Percentiles rank a stretch among this genome's conserved stretches.
These are phyloP conservation scores for Limnanthes douglasii DNA, from an alignment of 345 rosid genomes.

Conservation along the genomic window DNA sequence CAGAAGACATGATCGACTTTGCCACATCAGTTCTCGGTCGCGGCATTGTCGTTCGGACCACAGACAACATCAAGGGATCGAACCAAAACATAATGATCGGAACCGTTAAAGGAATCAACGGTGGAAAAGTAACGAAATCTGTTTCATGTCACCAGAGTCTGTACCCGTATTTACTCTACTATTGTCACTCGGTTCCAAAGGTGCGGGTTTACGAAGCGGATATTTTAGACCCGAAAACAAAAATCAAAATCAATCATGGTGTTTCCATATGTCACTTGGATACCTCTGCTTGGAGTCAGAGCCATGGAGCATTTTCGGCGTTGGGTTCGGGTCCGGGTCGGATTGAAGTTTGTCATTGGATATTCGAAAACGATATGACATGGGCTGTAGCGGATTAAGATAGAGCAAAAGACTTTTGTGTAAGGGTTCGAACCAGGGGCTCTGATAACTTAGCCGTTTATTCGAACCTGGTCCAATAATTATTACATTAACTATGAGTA, in stretches of 20 bases:
- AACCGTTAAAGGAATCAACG: constrained; percentile 37
- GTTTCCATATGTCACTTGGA: constrained; percentile 80
- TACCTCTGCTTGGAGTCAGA: constrained; percentile 68
- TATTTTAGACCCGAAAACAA: constrained; percentile 30
- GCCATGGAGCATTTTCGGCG: constrained; percentile 64
- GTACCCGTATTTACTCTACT: constrained; percentile 67
- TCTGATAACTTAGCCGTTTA: too few species aligned
- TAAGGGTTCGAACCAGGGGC: too few species aligned
- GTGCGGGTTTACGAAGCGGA: constrained; percentile 81
- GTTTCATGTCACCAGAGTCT: constrained; percentile 87
- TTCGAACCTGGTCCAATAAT: too few species aligned
- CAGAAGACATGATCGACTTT: constrained; percentile 85
- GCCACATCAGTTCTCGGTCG: constrained; percentile 58
- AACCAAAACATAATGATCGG: constrained; percentile 40
- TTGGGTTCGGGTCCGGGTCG: constrained; percentile 65
- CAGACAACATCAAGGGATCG: constrained; percentile 44
- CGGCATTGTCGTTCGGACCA: constrained; percentile 35
- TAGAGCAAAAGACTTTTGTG: too few species aligned
- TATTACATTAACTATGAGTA: too few species aligned
- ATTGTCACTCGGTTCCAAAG: constrained; percentile 83
- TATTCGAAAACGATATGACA: constrained; percentile 74
- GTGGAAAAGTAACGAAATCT: constrained; percentile 52
- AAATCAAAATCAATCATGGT: constrained; percentile 50
- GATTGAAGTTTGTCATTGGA: constrained; percentile 91
- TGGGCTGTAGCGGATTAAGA: constrained; percentile 33